phyloP scores from a whole-genome alignment of 441 rosid species.

The Populus hybrid region DNA sequence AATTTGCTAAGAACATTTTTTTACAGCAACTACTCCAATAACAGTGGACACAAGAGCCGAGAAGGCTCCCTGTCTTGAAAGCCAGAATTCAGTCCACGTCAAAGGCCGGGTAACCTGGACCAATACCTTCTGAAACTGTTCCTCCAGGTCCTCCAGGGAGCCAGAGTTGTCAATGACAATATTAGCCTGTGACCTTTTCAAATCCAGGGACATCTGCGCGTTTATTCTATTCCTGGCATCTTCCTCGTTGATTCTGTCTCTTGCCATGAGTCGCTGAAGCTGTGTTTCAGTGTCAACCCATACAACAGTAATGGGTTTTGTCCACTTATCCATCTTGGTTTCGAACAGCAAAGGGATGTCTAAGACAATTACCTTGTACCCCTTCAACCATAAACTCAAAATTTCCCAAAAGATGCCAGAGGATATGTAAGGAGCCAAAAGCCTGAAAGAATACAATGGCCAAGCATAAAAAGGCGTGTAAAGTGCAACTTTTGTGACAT shows the following conservation, averaged over 20 bases:
- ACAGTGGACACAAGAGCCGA: conserved; percentile 37
- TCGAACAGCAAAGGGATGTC: conserved; percentile 75
- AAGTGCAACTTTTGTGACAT: background rate
- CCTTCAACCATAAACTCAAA: conserved; percentile 62
- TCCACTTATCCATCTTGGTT: conserved; percentile 69
- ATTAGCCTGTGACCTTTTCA: conserved; percentile 56
- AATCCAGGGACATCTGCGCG: conserved; percentile 76
- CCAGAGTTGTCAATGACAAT: conserved; percentile 66
- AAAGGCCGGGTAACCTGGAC: conserved; percentile 46
- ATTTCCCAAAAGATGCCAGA: conserved; percentile 56
- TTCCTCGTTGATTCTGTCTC: conserved; percentile 48
- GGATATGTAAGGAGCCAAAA: conserved; percentile 72
- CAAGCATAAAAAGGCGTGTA: background rate
- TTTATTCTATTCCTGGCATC: conserved; percentile 47
- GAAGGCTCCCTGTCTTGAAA: conserved; percentile 67
- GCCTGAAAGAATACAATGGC: conserved; percentile 35
- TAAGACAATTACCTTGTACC: conserved; percentile 59
- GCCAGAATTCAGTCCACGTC: conserved; percentile 69
- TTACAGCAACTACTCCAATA: conserved; percentile 39
- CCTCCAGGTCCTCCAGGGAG: conserved; percentile 56
- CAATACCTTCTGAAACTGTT: conserved; percentile 45
- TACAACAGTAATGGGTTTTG: conserved; percentile 54
- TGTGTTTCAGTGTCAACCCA: conserved; percentile 52
- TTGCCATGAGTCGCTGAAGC: conserved; percentile 53
- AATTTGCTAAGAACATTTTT: conserved; percentile 14